Base-by-base conservation (phyloP, 2,329 filamentous ascomycete genomes). In the Hyphodiscus sp. region DNA sequence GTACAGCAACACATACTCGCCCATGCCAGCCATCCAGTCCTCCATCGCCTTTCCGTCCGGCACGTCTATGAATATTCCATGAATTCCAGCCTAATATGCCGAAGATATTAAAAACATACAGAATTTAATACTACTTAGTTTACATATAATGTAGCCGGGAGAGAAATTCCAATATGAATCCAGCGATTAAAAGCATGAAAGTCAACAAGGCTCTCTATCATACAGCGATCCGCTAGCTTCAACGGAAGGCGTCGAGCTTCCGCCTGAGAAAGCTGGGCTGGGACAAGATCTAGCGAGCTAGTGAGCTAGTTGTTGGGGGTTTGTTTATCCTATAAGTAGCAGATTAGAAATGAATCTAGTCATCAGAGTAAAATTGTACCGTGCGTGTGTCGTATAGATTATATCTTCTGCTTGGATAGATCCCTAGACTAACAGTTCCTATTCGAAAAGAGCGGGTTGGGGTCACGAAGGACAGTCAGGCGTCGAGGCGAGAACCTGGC, bases 401-500 rank as follows among this genome's bases (percentile, higher is more conserved):
- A 50, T 78, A 74, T 50, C 67, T 81, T 50, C 77, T 77, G 76
- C 73, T 68, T 16, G 73, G 73, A 55, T 45, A 50, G n/a, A 59
- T 56, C 75, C 71, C 41, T 45, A 50, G 23, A 61, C 75, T 86
- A 0, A 81, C 80, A 1, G 71, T 70, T 52, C 80, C 78, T 33
- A 82, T 80, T 13, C 76, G 75, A 61, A 68, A 74, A 41, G 79
- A 79, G n/a, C 82, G 85, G 66, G 75, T 85, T 2, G 84, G 83
- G 84, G 84, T 9, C 83, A 87, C 64, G 84, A 87, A 68, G 84
- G 84, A 30, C 13, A 33, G 29, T 33, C 29, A 33, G 29, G 13
- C 13, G 13, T 33, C 29, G n/a, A n/a, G n/a, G n/a, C n/a, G n/a
- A 7, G 29, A 33, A 8, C 7, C 13, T 33, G 29, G 29, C 13